Evolutionary conservation across 73 alveolate genomes (phyloP), one percentile per base, ranked within the genome.

Genomic region (Strombidium stylifer): DNA sequence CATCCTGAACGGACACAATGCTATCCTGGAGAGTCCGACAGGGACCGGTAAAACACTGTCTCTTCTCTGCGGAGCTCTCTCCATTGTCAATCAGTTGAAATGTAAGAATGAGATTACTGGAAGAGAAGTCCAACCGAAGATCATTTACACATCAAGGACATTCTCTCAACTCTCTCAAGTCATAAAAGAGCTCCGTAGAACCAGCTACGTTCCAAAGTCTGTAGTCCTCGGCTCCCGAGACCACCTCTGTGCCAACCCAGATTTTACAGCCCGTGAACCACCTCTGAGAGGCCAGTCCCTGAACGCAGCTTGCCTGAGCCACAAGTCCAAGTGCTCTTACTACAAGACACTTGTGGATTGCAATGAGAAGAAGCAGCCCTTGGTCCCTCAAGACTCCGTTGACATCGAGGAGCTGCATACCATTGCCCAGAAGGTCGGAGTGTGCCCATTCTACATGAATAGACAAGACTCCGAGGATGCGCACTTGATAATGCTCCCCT

Each of bases 11-110:
- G 44, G 75, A 21, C 35, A 73, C 20, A 60, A 86, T 36, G 98
- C 96, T 0, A 93, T 93, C 11, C 66, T 91, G 11, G 93, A 91
- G 67, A 72, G 92, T 18, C 98, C 98, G 0, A 93, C 98, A 0
- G 98, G 98, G 5, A 88, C 98, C 20, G 98, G 98, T 12, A 93
- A 93, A 82, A 93, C 98, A 7, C 53, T 93, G 75, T 77, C 93
- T 25, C 61, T 84, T 14, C 53, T 84, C 8, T 79, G 92, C 50
- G 69, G 91, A 11, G 40, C 0, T 30, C 84, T 15, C 69, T 89
- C 6, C 93, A 85, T 10, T 89, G 97, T 94, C 50, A 72, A 21
- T 68, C 86, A 28, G 55, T 77, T 34, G 77, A 76, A 3, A 49
- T 59, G 58, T 61, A 76, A 20, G 68, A 67, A 16, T 83, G 72